Percentiles rank a stretch among this genome's conserved stretches.
Evolutionary conservation across 1,139 yeast species (phyloP).

Genomic region (Candida smagusa): DNA sequence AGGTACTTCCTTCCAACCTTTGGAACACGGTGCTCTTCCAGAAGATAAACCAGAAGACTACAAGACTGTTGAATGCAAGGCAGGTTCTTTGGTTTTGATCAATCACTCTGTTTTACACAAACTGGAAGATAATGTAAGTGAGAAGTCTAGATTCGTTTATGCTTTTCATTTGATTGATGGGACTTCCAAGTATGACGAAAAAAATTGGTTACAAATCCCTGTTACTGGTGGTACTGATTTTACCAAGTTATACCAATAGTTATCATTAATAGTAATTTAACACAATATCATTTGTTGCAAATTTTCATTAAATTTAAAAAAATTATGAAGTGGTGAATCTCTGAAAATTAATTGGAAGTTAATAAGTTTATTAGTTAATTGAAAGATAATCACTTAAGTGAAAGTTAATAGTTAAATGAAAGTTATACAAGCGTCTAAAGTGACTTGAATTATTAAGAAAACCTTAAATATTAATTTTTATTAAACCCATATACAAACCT

Average conservation of each 20-base stretch:
- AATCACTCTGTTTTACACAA: constrained; percentile 72
- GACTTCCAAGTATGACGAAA: constrained; percentile 49
- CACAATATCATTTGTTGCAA: too few relatives aligned
- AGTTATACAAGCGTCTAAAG: too few relatives aligned
- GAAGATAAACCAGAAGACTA: constrained; percentile 36
- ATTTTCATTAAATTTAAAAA: too few relatives aligned
- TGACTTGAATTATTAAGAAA: too few relatives aligned
- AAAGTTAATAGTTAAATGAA: too few relatives aligned
- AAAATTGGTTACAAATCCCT: constrained; percentile 79
- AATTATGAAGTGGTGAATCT: too few relatives aligned
- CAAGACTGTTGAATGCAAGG: constrained; percentile 57
- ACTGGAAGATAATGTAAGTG: constrained; percentile 57
- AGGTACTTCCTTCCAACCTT: constrained; percentile 50
- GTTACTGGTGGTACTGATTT: constrained; percentile 59
- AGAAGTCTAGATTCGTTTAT: constrained; percentile 66
- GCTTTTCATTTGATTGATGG: constrained; percentile 83
- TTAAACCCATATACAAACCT: too few relatives aligned
- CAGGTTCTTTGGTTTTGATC: constrained; percentile 67
- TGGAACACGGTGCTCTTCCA: constrained; percentile 19
- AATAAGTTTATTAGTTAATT: too few relatives aligned
- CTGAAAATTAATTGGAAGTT: too few relatives aligned
- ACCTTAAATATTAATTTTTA: too few relatives aligned
- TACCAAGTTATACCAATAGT: constrained; percentile 38
- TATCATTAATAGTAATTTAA: too few relatives aligned
- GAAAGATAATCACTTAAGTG: too few relatives aligned